Evolutionary conservation across 2,329 filamentous ascomycete genomes (phyloP).

Genomic region (Pseudohalonectria lignicola): DNA sequence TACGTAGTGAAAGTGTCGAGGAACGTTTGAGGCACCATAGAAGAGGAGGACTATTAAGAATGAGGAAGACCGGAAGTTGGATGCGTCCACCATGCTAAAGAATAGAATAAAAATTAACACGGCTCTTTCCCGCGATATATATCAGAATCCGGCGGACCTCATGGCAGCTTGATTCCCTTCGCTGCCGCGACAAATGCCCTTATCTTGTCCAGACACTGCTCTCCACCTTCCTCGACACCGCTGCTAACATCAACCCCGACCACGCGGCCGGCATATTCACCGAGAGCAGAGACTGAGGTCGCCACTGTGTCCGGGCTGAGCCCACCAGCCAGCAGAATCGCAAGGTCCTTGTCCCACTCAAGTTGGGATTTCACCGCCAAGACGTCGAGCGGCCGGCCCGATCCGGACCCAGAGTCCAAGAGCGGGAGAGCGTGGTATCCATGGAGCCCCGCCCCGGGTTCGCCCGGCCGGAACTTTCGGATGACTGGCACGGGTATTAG

Average conservation of each 20-base stretch:
- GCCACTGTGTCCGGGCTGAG: slow-evolving; percentile 70
- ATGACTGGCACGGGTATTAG: slow-evolving; percentile 90
- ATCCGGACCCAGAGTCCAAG: slow-evolving; percentile 77
- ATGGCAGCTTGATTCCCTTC: slow-evolving; percentile 49
- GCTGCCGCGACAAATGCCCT: slow-evolving; percentile 65
- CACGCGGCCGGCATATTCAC: slow-evolving; percentile 44
- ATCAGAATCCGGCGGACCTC: no score
- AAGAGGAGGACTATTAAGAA: no score
- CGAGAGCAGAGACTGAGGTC: slow-evolving; percentile 51
- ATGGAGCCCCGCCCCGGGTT: slow-evolving; percentile 59
- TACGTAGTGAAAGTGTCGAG: no score
- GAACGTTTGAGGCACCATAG: no score
- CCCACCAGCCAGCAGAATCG: slow-evolving; percentile 76
- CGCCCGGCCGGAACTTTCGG: slow-evolving; percentile 67
- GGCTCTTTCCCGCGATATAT: no score
- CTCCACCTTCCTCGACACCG: slow-evolving; percentile 76
- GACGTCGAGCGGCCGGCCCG: slow-evolving; percentile 68
- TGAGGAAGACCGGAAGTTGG: no score
- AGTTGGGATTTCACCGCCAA: slow-evolving; percentile 58
- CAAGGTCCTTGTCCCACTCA: slow-evolving; percentile 56
- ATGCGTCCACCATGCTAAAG: no score
- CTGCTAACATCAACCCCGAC: slow-evolving; percentile 88
- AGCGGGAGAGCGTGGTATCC: slow-evolving; percentile 78
- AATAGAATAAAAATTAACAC: no score
- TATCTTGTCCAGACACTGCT: slow-evolving; percentile 76